Evolutionary conservation across 148 eudicot genomes (phyloP).

Genomic region (Cornus kousa): DNA sequence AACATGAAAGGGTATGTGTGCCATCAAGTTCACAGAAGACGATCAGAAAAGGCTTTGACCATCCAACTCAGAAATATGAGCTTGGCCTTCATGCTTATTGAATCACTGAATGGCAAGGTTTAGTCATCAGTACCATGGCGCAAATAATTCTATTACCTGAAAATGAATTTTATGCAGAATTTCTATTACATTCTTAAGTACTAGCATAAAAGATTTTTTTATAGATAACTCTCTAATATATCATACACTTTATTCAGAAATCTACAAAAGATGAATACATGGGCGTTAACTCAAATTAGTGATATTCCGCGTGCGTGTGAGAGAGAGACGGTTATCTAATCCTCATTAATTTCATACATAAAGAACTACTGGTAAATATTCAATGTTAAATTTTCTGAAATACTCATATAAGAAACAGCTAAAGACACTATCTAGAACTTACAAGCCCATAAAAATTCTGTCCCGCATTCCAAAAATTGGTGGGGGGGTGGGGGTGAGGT

Average conservation of each 20-base stretch:
- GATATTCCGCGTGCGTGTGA: not conserved
- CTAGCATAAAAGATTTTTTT: no score
- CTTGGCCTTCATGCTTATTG: not conserved
- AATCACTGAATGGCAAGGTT: not conserved
- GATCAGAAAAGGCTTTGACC: not conserved
- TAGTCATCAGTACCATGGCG: not conserved
- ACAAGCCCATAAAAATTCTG: not conserved
- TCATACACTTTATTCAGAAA: no score
- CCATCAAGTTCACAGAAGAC: not conserved
- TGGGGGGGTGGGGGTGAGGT: no score
- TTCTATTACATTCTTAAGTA: not conserved
- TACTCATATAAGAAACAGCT: not conserved
- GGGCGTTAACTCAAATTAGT: no score
- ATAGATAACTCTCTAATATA: no score
- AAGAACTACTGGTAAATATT: not conserved
- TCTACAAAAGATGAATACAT: no score
- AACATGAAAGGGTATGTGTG: not conserved
- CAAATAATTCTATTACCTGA: not conserved
- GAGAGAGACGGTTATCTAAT: not conserved
- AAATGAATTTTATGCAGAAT: not conserved
- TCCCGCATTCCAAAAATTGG: not conserved
- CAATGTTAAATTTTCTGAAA: not conserved
- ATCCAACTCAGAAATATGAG: not conserved
- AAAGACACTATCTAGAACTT: not conserved
- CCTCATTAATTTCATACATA: not conserved